phyloP scores from a whole-genome alignment of 495 filamentous ascomycete species.

The Tuber indicum region DNA sequence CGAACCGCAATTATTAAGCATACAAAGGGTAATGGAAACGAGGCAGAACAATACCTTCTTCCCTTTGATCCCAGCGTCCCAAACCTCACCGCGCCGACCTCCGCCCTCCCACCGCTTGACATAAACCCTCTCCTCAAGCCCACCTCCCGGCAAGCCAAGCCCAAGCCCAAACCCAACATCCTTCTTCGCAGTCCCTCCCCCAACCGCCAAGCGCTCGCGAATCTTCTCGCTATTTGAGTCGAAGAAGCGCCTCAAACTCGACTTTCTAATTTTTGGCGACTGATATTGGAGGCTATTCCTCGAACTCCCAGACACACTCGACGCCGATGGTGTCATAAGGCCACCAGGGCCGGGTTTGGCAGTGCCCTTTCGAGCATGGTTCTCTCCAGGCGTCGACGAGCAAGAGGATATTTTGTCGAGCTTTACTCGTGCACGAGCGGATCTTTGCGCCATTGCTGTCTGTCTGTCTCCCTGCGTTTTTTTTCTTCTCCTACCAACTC shows the following conservation, averaged over 20 bases:
- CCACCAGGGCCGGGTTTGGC: slow-evolving; percentile 32
- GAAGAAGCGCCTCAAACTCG: slow-evolving; percentile 31
- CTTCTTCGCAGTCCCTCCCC: slow-evolving; percentile 23
- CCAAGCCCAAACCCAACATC: slow-evolving; percentile 15
- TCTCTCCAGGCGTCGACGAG: slow-evolving; percentile 12
- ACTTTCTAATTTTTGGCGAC: slow-evolving; percentile 33
- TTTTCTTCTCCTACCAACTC: background rate
- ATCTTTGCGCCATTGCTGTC: slow-evolving; percentile 38
- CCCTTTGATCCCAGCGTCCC: slow-evolving; percentile 32
- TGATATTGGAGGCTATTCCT: slow-evolving; percentile 29
- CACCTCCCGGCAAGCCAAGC: slow-evolving; percentile 31
- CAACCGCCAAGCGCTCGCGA: slow-evolving; percentile 25
- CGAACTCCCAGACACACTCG: slow-evolving; percentile 35
- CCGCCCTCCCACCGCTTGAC: slow-evolving; percentile 40
- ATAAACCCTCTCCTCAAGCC: slow-evolving; percentile 30
- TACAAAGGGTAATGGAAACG: background rate
- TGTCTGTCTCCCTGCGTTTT: background rate
- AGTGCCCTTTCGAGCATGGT: slow-evolving; percentile 18
- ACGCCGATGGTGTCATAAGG: slow-evolving; percentile 34
- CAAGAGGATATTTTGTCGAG: slow-evolving; percentile 37
- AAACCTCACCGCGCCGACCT: slow-evolving; percentile 33
- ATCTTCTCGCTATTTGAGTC: slow-evolving; percentile 38
- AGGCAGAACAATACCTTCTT: slow-evolving; percentile 22
- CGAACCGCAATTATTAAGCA: background rate
- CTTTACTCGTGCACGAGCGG: slow-evolving; percentile 39